Evolutionary conservation across 768 basidiomycete species (phyloP).

Genomic region (Podaxis sp.): DNA sequence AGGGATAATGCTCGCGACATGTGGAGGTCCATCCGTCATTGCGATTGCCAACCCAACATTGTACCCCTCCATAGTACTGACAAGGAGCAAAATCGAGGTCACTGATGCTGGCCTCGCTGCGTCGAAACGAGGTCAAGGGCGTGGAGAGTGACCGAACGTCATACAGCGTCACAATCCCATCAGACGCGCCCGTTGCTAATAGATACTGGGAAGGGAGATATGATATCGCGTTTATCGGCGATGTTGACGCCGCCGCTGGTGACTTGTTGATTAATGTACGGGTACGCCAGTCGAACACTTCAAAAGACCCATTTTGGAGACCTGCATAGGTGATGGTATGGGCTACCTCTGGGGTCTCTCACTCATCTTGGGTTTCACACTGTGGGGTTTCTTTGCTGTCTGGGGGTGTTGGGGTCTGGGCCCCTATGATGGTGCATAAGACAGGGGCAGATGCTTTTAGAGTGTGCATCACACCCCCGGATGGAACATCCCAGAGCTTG

Average conservation of each 20-base stretch:
- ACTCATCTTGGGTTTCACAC: constrained; percentile 24
- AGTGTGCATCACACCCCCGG: constrained; percentile 31
- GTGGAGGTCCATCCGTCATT: constrained; percentile 62
- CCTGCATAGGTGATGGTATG: constrained; percentile 54
- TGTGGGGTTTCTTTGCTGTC: constrained; percentile 23
- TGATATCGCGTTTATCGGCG: constrained; percentile 42
- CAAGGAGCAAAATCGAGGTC: constrained; percentile 40
- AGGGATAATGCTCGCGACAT: constrained; percentile 35
- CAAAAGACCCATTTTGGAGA: constrained; percentile 53
- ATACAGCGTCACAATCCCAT: constrained; percentile 56
- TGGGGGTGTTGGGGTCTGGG: constrained; percentile 31
- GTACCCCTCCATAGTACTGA: not conserved
- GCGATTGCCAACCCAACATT: constrained; percentile 42
- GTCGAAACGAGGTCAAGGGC: constrained; percentile 41
- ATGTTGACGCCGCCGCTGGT: not conserved
- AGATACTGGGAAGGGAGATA: constrained; percentile 41
- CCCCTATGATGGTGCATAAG: constrained; percentile 45
- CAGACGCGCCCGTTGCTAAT: constrained; percentile 58
- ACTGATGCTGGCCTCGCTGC: constrained; percentile 50
- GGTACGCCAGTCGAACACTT: constrained; percentile 55
- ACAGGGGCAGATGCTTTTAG: constrained; percentile 44
- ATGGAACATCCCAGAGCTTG: constrained; percentile 35
- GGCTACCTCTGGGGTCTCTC: constrained; percentile 46
- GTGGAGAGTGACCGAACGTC: constrained; percentile 46
- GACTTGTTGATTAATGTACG: constrained; percentile 23